Conservation (phyloP, 768 basidiomycete genomes). For the Leccinum ochraceum region DNA sequence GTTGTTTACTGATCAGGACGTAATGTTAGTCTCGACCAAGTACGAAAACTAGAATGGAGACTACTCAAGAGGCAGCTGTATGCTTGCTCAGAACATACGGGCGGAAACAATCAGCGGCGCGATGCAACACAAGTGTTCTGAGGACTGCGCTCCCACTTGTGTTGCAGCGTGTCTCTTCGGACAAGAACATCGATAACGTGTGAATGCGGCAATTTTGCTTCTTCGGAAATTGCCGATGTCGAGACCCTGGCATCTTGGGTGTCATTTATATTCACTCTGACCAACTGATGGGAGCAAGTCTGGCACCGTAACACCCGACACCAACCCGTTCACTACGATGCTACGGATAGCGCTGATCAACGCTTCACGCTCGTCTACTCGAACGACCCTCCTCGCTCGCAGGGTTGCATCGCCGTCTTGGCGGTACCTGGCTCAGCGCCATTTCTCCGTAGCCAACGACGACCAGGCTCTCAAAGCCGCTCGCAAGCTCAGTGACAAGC, state of each 20-base stretch:
- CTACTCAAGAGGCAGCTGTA: background rate
- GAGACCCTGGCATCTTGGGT: background rate
- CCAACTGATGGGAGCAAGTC: background rate
- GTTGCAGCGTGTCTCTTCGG: constrained; percentile 16
- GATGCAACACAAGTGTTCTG: constrained; percentile 37
- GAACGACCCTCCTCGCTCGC: constrained; percentile 9
- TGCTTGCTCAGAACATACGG: background rate
- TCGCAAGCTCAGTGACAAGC: constrained; percentile 35
- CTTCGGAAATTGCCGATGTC: background rate
- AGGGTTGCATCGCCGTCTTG: constrained; percentile 11
- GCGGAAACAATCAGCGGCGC: constrained; percentile 10
- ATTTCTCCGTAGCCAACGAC: constrained; percentile 35
- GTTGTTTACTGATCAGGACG: background rate
- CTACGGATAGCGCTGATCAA: constrained; percentile 23
- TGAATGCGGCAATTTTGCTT: background rate
- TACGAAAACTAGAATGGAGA: background rate
- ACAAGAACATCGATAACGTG: background rate
- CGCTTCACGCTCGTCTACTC: constrained; percentile 14
- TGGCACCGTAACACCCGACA: background rate
- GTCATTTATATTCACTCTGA: background rate
- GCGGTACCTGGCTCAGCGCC: constrained; percentile 30
- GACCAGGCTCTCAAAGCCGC: constrained; percentile 29
- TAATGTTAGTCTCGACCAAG: background rate
- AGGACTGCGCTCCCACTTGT: constrained; percentile 50
- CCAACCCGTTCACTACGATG: constrained; percentile 16